Conservation (phyloP, 1,139 yeast species). For the Kurtzmaniella quercitrusa region DNA sequence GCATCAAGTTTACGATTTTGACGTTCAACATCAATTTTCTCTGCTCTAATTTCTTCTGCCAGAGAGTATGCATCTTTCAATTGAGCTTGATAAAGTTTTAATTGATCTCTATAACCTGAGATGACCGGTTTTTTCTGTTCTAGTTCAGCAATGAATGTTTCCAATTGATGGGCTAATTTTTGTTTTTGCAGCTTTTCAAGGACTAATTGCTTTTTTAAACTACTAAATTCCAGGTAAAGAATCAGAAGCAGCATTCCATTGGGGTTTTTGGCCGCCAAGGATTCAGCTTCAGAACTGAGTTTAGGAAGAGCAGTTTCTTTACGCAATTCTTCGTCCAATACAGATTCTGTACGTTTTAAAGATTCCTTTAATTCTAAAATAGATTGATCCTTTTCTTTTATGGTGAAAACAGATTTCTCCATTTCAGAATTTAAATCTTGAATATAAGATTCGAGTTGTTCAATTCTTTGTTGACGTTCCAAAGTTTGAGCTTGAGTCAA, state of each 20-base stretch:
- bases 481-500: conserved; percentile 51
- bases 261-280: conserved; percentile 39
- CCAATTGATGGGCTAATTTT: conserved; percentile 65
- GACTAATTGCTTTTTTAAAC: conserved; percentile 61
- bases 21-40: conserved; percentile 39
- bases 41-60: conserved; percentile 33
- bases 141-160: conserved; percentile 67
- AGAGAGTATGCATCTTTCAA: conserved; percentile 37
- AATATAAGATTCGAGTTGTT: conserved; percentile 43
- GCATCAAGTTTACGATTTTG: conserved; percentile 29
- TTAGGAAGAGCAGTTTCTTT: conserved; percentile 39
- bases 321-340: conserved; percentile 36
- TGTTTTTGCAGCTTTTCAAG: conserved; percentile 72
- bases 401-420: conserved; percentile 20
- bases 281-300: conserved; percentile 33
- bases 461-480: conserved; percentile 44
- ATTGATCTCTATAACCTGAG: conserved; percentile 58
- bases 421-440: conserved; percentile 39
- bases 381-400: conserved; percentile 31
- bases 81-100: conserved; percentile 39
- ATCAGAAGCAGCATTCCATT: conserved; percentile 64
- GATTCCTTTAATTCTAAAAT: conserved; percentile 31
- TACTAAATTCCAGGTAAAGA: conserved; percentile 62
- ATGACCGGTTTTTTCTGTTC: conserved; percentile 79
- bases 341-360: conserved; percentile 38